A percentile compares a stretch with the other conserved stretches of the same genome.
Evolutionary conservation across 2,329 filamentous ascomycete genomes (phyloP).

Genomic region (Tricladium varicosporioides): DNA sequence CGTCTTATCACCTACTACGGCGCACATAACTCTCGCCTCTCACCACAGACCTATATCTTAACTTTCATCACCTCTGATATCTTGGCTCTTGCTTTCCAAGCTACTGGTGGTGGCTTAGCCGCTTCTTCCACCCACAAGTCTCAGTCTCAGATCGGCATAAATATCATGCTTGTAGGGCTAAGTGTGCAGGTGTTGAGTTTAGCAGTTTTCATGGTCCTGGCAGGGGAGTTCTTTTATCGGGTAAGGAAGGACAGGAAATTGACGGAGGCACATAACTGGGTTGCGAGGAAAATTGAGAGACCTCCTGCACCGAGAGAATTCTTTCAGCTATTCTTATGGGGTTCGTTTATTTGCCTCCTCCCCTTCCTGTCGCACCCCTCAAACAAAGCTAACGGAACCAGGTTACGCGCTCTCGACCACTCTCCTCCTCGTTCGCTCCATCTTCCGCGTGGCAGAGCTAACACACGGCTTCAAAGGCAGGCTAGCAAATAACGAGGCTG

Average conservation of each 20-base stretch:
- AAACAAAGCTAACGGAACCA: not conserved
- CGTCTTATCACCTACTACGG: slow-evolving; percentile 55
- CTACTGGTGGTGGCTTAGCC: slow-evolving; percentile 54
- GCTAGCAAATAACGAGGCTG: slow-evolving; percentile 44
- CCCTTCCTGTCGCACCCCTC: not conserved
- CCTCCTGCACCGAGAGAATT: not conserved
- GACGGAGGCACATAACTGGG: not conserved
- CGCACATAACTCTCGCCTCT: slow-evolving; percentile 42
- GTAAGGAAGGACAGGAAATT: slow-evolving; percentile 12
- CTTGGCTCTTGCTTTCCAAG: slow-evolving; percentile 56
- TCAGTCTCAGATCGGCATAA: slow-evolving; percentile 22
- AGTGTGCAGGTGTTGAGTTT: slow-evolving; percentile 38
- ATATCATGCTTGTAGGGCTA: slow-evolving; percentile 40
- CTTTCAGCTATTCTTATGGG: not conserved
- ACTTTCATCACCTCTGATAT: slow-evolving; percentile 47
- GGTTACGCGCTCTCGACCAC: slow-evolving; percentile 46
- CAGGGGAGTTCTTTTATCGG: slow-evolving; percentile 15
- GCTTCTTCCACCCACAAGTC: slow-evolving; percentile 40
- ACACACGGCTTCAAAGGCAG: slow-evolving; percentile 50
- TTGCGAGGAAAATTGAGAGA: not conserved
- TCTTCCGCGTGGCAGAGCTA: slow-evolving; percentile 58
- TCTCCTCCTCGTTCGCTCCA: slow-evolving; percentile 51
- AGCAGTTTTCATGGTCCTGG: slow-evolving; percentile 26
- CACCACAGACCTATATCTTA: slow-evolving; percentile 51
- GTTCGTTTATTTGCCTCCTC: not conserved